phyloP scores from a whole-genome alignment of 2,329 filamentous ascomycete genomes.

The Fusarium sp. region DNA sequence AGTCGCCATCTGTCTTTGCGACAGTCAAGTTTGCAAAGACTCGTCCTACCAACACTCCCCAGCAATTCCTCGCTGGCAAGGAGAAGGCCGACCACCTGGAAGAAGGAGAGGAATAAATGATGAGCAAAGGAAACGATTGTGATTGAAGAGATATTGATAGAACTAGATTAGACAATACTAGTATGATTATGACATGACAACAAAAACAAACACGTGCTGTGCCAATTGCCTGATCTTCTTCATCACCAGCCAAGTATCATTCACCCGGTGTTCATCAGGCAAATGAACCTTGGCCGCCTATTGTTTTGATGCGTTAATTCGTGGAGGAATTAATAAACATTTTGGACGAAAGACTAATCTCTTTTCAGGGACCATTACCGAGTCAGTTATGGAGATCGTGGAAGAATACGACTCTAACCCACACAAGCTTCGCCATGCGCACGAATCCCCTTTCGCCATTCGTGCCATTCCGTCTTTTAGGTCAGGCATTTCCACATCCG shows the following conservation, averaged over 20 bases:
- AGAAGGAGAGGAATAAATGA: slow-evolving; percentile 12
- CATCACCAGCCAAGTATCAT: slow-evolving; percentile 7
- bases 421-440: slow-evolving; percentile 28
- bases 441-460: slow-evolving; percentile 22
- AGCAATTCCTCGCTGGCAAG: slow-evolving; percentile 28
- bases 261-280: slow-evolving; percentile 22
- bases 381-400: slow-evolving; percentile 17
- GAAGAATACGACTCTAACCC: slow-evolving; percentile 21
- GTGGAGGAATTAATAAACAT: slow-evolving; percentile 28
- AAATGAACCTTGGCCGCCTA: background rate
- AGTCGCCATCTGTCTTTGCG: slow-evolving; percentile 32
- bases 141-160: slow-evolving; percentile 15
- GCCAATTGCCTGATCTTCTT: background rate
- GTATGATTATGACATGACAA: slow-evolving; percentile 34
- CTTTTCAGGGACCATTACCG: slow-evolving; percentile 10
- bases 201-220: background rate
- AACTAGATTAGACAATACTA: slow-evolving; percentile 25
- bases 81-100: slow-evolving; percentile 32
- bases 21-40: slow-evolving; percentile 40
- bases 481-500: background rate
- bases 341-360: slow-evolving; percentile 16
- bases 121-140: slow-evolving; percentile 27
- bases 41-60: slow-evolving; percentile 30
- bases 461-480: background rate
- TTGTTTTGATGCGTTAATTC: background rate